Evolutionary conservation across 176 grass and related monocot genomes (phyloP), one percentile per base, ranked within the genome.

Genomic region (Triticum timopheevii): DNA sequence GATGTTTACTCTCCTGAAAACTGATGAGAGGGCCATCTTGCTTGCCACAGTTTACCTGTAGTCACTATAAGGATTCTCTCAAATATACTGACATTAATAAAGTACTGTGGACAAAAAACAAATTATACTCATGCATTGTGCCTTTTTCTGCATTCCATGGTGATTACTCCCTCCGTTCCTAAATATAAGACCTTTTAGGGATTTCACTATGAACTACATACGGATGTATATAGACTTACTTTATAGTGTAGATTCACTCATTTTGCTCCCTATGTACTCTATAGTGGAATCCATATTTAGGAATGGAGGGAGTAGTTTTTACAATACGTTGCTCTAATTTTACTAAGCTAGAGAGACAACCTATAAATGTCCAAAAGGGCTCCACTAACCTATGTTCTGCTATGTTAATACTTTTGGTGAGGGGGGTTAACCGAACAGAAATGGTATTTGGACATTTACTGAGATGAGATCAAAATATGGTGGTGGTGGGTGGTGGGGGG

Each of bases 1-100:
- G 42, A 95, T 83, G 85, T 92, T 92, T 54, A 92, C 83, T 90
- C 86, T 88, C 71, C 93, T 87, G 66, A 82, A 98, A 69, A 93
- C 68, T 79, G 89, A 91, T 59, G 85, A 90, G 11, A 93, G 4
- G 23, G 84, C 79, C 90, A 91, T 88, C 50, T 83, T 62, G 27
- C 39, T 73, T 63, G 40, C 19, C 11, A 3, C 77, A 81, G 20
- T 25, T 74, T 42, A 84, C 73, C 80, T 88, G 85, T 22, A 17
- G 50, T 54, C 24, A 88, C 44, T 6, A 39, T 61, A 62, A 76
- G 19, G 10, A 17, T 69, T 76, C 17, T 56, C 63, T 87, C 65
- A 78, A 2, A 40, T 38, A 72, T 34, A 59, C 42, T 44, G n/a
- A 65, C 8, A 83, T 9, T 34, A 76, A 65, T 35, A 30, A 0